Conservation (phyloP, 2,329 filamentous ascomycete species). For the Dactylonectria macrodidyma region DNA sequence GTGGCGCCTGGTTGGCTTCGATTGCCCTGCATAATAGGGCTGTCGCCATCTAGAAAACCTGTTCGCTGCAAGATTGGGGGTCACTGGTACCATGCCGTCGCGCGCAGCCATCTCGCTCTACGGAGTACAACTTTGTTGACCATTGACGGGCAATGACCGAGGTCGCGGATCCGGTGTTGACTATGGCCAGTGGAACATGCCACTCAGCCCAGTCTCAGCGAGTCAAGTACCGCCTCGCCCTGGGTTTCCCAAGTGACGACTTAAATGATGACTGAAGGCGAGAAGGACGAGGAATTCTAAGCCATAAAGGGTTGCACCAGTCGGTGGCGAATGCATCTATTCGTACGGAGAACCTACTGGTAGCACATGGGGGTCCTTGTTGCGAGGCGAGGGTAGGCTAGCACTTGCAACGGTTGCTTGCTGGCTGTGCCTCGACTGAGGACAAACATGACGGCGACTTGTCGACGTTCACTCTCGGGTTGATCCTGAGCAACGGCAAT, state of each 20-base stretch:
- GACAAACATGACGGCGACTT: neutral
- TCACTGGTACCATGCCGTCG: slow-evolving; percentile 5
- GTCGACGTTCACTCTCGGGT: neutral
- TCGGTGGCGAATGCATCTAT: slow-evolving; percentile 1
- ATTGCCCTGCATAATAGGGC: slow-evolving; percentile 28
- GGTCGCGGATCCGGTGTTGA: slow-evolving; percentile 13
- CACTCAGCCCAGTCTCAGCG: slow-evolving; percentile 24
- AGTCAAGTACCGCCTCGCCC: neutral
- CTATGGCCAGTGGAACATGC: slow-evolving; percentile 15
- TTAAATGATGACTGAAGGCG: slow-evolving; percentile 7
- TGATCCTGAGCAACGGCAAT: neutral
- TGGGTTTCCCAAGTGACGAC: slow-evolving; percentile 5
- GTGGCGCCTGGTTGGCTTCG: slow-evolving; percentile 23
- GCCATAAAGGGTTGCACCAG: neutral
- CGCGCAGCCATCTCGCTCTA: neutral
- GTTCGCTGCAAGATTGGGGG: slow-evolving; percentile 10
- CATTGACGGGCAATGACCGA: slow-evolving; percentile 27
- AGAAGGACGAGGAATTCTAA: neutral
- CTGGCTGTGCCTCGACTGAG: neutral
- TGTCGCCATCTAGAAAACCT: slow-evolving; percentile 13
- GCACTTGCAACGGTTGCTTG: neutral
- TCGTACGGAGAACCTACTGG: too few species aligned
- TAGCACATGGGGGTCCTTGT: neutral
- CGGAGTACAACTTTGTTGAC: slow-evolving; percentile 4
- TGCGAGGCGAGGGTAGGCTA: neutral